Evolutionary conservation across 2,329 filamentous ascomycete genomes (phyloP).

Genomic region (Cladosporium sp.): DNA sequence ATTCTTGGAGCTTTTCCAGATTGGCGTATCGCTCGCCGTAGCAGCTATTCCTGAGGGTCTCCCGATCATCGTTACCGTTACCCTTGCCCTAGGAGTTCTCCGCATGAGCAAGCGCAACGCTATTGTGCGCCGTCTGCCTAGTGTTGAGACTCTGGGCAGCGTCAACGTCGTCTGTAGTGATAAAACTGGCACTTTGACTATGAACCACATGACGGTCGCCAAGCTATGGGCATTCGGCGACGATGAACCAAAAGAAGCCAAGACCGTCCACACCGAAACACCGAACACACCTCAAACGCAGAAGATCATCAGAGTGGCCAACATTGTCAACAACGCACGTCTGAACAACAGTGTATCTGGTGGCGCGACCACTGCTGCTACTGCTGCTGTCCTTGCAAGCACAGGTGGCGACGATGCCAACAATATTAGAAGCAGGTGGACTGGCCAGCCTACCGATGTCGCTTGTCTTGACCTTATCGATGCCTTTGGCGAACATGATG

Average conservation of each 20-base stretch:
- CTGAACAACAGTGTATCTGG: constrained; percentile 66
- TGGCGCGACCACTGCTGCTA: constrained; percentile 63
- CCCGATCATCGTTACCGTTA: constrained; percentile 97
- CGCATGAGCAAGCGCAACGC: constrained; percentile 95
- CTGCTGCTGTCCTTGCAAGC: constrained; percentile 81
- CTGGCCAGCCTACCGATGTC: constrained; percentile 94
- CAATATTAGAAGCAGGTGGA: constrained; percentile 83
- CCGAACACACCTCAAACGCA: constrained; percentile 72
- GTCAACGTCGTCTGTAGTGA: constrained; percentile 99
- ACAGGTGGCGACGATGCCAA: constrained; percentile 63
- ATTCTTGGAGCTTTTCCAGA: constrained; percentile 92
- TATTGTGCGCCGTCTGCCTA: constrained; percentile 92
- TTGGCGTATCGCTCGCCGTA: constrained; percentile 93
- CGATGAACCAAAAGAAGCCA: constrained; percentile 55
- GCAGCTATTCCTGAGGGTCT: constrained; percentile 94
- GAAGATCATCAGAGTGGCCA: constrained; percentile 85
- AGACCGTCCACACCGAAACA: constrained; percentile 52
- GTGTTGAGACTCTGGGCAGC: constrained; percentile 95
- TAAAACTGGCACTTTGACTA: constrained; percentile 94
- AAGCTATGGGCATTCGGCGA: constrained; percentile 89
- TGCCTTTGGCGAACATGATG: constrained; percentile 85
- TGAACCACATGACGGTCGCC: constrained; percentile 97
- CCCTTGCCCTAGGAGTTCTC: constrained; percentile 88
- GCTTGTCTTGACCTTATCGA: constrained; percentile 95
- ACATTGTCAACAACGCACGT: constrained; percentile 92